These are phyloP conservation scores for Oryza nivara DNA, from an alignment of 176 grass and related monocot genomes.

Conservation along the genomic window DNA sequence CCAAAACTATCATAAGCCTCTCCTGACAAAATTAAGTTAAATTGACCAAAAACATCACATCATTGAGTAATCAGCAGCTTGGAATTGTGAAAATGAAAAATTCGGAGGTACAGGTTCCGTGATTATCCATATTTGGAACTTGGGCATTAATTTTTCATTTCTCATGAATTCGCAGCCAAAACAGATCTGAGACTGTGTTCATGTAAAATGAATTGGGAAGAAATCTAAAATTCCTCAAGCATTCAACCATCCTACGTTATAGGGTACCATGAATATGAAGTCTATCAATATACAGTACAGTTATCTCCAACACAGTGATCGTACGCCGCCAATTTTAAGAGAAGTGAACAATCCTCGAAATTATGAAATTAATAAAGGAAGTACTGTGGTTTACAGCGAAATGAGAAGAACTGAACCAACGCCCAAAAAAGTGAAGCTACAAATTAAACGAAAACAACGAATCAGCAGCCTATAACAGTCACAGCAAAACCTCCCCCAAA, in stretches of 20 bases:
- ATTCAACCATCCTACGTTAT: background rate
- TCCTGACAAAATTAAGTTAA: slow-evolving; percentile 16
- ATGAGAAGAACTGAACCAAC: background rate
- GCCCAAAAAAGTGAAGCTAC: background rate
- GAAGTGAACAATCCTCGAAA: slow-evolving; percentile 16
- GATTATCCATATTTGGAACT: background rate
- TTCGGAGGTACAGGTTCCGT: background rate
- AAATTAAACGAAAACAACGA: background rate
- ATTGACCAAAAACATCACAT: background rate
- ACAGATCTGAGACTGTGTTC: background rate
- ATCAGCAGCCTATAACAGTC: slow-evolving; percentile 6
- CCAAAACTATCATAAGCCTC: background rate
- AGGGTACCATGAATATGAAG: slow-evolving; percentile 8
- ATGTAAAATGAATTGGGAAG: background rate
- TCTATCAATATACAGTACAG: background rate
- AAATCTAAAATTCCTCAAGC: background rate
- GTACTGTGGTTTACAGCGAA: background rate
- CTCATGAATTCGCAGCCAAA: background rate
- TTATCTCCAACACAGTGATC: background rate
- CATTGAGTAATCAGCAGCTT: background rate
- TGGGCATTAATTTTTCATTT: background rate
- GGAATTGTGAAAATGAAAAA: background rate
- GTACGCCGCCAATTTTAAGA: background rate
- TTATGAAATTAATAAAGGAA: background rate
- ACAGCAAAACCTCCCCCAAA: slow-evolving; percentile 11